A percentile compares a stretch with the other conserved stretches of the same genome.
Evolutionary conservation across 2,329 filamentous ascomycete species (phyloP).

Genomic region (Colletotrichum spaethianum): DNA sequence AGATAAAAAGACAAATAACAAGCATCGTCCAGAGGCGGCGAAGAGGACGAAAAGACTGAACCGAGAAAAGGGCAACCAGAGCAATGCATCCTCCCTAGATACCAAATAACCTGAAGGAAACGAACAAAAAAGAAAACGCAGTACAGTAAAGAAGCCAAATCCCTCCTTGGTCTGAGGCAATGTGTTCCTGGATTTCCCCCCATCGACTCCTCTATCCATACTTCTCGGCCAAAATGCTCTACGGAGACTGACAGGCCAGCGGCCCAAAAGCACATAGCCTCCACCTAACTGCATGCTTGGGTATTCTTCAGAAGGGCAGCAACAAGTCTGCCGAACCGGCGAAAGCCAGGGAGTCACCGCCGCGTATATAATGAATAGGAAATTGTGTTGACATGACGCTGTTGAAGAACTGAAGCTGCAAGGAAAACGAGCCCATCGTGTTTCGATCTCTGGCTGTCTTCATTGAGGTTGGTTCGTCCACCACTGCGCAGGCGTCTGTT

Average conservation of each 20-base stretch:
- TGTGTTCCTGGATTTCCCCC: conserved; percentile 38
- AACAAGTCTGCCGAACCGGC: conserved; percentile 34
- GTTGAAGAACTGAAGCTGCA: conserved; percentile 11
- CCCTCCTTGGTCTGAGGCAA: conserved; percentile 19
- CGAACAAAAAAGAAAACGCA: conserved; percentile 29
- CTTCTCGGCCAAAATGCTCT: conserved; percentile 50
- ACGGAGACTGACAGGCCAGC: conserved; percentile 49
- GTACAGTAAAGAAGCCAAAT: conserved; percentile 25
- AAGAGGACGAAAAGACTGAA: conserved; percentile 17
- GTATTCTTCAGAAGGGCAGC: conserved; percentile 49
- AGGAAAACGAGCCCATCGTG: not conserved
- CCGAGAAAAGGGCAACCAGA: conserved; percentile 11
- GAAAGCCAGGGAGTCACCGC: conserved; percentile 35
- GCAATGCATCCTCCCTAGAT: conserved; percentile 30
- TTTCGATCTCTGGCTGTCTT: conserved; percentile 2
- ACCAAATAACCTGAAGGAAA: conserved; percentile 18
- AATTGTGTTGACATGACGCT: conserved; percentile 36
- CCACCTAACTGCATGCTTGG: conserved; percentile 53
- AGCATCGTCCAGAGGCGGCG: conserved; percentile 3
- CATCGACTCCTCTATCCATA: conserved; percentile 57
- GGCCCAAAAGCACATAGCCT: conserved; percentile 54
- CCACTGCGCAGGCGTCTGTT: conserved; percentile 73
- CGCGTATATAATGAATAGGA: conserved; percentile 39
- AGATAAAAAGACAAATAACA: conserved; percentile 25
- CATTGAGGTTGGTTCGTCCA: conserved; percentile 65